Evolutionary conservation across 2,329 filamentous ascomycete genomes (phyloP).

Genomic region (Fusarium scirpi): DNA sequence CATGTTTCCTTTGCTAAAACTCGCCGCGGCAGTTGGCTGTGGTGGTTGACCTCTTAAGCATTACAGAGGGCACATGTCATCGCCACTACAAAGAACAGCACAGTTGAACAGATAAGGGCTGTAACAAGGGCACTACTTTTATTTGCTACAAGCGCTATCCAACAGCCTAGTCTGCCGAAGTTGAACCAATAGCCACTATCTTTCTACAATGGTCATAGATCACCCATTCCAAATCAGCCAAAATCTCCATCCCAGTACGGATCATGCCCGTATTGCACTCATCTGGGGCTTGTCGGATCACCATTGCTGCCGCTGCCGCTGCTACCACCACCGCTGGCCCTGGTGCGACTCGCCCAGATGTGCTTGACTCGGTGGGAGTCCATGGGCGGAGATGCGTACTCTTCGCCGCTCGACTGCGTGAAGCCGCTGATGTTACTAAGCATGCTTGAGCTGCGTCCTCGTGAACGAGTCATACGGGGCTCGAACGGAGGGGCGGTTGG

Average conservation of each 20-base stretch:
- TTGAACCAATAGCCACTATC: conserved; percentile 30
- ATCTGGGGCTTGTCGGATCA: conserved; percentile 63
- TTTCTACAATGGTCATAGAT: conserved; percentile 11
- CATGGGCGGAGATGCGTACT: conserved; percentile 49
- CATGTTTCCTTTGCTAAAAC: neutral
- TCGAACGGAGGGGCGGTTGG: conserved; percentile 54
- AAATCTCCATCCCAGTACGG: neutral
- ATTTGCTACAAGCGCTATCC: conserved; percentile 46
- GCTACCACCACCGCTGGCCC: conserved; percentile 54
- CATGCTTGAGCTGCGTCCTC: conserved; percentile 75
- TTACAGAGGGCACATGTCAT: neutral
- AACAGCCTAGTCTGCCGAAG: conserved; percentile 37
- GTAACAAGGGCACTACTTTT: conserved; percentile 49
- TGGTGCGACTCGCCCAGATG: conserved; percentile 46
- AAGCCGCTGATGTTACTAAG: conserved; percentile 75
- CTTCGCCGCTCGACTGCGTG: conserved; percentile 70
- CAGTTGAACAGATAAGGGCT: neutral
- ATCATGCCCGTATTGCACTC: conserved; percentile 8
- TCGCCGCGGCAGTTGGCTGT: neutral
- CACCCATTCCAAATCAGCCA: neutral
- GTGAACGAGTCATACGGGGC: conserved; percentile 55
- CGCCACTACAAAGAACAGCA: neutral
- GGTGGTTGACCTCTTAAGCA: neutral
- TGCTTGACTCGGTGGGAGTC: conserved; percentile 35
- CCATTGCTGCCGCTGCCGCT: conserved; percentile 64